Base-by-base conservation (phyloP, 2,329 filamentous ascomycete genomes). In the Fusarium sp. region DNA sequence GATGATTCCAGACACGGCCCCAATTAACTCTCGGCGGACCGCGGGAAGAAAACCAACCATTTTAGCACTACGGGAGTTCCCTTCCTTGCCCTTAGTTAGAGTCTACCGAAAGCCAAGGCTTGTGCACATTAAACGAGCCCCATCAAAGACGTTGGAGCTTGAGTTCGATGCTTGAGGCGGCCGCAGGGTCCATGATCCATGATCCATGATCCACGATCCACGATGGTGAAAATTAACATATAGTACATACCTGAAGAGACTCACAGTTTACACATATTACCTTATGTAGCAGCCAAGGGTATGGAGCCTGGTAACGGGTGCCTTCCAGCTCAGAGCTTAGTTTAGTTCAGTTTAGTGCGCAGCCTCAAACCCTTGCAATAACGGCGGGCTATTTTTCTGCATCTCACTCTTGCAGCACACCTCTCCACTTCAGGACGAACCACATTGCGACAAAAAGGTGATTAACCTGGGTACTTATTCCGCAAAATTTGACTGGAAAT, bases 361-460 rank as follows among this genome's bases (percentile, higher is more conserved):
- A 40, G 21, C 37, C 18, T 42, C 23, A 33, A 60, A 58, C 36
- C 57, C 58, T 46, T 58, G 63, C 33, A 45, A 54, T 23, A 42
- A 29, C 29, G 21, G 27, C 43, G 48, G 47, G 29, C 57, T 66
- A 60, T 61, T 59, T 58, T 63, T 43, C 60, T 66, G 67, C 63
- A 68, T 49, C 58, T 70, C 67, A 63, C 58, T 62, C 59, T 69
- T 57, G 64, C 59, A 68, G 64, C 45, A 68, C 31, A 68, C 50
- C 31, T 17, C 58, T 50, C 50, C 50, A 56, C 39, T 45, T 60
- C 23, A 21, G 17, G 23, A 25, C 56, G 23, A 36, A 63, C 42
- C 43, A 43, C 52, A 51, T 55, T 58, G 39, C 39, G 45, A 37
- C 45, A 60, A 47, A 53, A 37, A 20, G 46, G 47, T 37, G 35